Percentiles rank a stretch among this genome's conserved stretches.
Evolutionary conservation across 148 eudicot species (phyloP).

Genomic region (Suaeda aralocaspica): DNA sequence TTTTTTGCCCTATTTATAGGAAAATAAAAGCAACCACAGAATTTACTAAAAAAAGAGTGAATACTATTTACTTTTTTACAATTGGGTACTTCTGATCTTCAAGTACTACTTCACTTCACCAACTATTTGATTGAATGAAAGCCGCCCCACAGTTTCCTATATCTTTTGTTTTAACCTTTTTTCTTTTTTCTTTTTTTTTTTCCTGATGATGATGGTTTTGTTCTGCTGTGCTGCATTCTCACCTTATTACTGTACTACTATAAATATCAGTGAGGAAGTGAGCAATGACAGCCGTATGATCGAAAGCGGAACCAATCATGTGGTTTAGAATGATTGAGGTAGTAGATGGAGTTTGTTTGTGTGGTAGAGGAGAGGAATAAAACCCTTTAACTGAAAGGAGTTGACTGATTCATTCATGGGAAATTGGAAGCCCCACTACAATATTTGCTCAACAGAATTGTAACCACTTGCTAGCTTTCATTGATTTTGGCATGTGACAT

Average conservation of each 20-base stretch:
- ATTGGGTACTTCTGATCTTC: no score
- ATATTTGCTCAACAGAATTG: slow-evolving; percentile 27
- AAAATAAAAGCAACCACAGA: not conserved
- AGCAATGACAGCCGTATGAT: not conserved
- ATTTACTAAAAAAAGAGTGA: slow-evolving; percentile 18
- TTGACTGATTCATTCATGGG: slow-evolving; percentile 16
- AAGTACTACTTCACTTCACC: not conserved
- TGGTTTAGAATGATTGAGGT: not conserved
- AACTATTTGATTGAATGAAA: slow-evolving; percentile 13
- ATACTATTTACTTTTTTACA: slow-evolving; percentile 9
- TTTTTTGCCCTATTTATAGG: slow-evolving; percentile 16
- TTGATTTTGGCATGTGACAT: slow-evolving; percentile 21
- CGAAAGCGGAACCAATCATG: not conserved
- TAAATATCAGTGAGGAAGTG: not conserved
- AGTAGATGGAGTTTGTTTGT: not conserved
- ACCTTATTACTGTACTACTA: not conserved
- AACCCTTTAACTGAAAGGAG: not conserved
- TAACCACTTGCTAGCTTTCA: slow-evolving; percentile 2
- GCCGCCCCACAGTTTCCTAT: slow-evolving; percentile 8
- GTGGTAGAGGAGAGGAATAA: slow-evolving; percentile 12
- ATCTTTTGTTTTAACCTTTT: not conserved
- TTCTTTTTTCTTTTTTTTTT: not conserved
- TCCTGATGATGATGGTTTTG: not conserved
- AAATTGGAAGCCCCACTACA: slow-evolving; percentile 1
- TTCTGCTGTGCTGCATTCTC: slow-evolving; percentile 2